Base-by-base conservation (phyloP, 495 filamentous ascomycete species). In the Aspergillus campestris region DNA sequence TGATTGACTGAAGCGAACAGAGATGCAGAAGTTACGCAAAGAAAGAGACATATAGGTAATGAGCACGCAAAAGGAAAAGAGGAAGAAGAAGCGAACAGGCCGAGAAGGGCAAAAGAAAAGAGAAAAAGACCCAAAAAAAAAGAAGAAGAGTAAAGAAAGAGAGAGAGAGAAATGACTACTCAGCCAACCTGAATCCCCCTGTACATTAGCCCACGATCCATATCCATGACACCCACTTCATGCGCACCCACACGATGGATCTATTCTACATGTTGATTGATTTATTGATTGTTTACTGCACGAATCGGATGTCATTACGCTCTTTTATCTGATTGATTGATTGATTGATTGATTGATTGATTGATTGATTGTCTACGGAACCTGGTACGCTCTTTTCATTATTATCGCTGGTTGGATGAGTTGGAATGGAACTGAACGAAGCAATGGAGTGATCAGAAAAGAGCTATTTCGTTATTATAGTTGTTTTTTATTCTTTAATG, bases 301-400 rank as follows among this genome's bases (percentile, higher is more conserved):
- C 31, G 45, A 41, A 40, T 41, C 45, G 31, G 45, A 47, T 47
- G 38, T 40, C 38, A 38, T 47, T 41, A 47, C 45, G 45, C 13
- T 47, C 45, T 6, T 37, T 35, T 27, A 32, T 13, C 33, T 30
- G 13, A 31, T 32, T 33, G 18, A 24, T 4, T 24, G 18, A 24
- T 24, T 24, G 18, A 24, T 24, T 24, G 18, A 24, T n/a, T n/a
- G n/a, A n/a, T n/a, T 30, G 13, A 31, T 32, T 33, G 18, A 24
- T 4, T 24, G 18, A 24, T 24, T 24, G 18, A 24, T 24, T 24
- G 18, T 2, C 18, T 24, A 24, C 18, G 18, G 18, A 24, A 24
- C 18, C 4, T 24, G 1, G 1, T 24, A 24, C 18, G 18, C 18
- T 24, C 18, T 24, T 24, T 24, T 24, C 18, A 24, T 24, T 1